A percentile compares a stretch with the other conserved stretches of the same genome.
These are phyloP conservation scores for Adansonia gregorii DNA, from an alignment of 441 rosid species.

Conservation along the genomic window DNA sequence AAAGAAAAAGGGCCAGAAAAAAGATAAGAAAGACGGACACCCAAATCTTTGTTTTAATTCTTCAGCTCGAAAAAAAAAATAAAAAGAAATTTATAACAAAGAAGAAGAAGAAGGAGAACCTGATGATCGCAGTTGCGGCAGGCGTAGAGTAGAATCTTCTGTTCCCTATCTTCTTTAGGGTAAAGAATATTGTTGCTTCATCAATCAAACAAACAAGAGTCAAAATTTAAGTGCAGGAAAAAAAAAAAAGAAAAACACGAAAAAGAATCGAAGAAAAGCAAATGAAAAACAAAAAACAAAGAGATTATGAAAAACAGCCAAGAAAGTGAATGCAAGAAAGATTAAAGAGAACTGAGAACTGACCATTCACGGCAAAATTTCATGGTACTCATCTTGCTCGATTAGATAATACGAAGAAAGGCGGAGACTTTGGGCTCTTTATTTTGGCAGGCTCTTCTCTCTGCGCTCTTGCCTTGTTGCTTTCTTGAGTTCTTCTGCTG, in stretches of 20 bases:
- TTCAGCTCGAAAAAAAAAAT: not conserved
- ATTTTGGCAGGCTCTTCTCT: not conserved
- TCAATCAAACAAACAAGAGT: constrained; percentile 22
- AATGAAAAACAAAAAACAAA: not conserved
- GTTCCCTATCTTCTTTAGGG: constrained; percentile 76
- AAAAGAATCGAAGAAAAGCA: not conserved
- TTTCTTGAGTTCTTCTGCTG: not conserved
- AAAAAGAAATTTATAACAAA: not conserved
- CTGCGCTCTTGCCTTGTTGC: not conserved
- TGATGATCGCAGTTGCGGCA: constrained; percentile 96
- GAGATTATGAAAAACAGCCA: not conserved
- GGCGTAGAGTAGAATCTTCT: constrained; percentile 74
- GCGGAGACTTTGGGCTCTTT: not conserved
- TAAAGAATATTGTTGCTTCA: constrained; percentile 80
- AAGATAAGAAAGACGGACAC: not conserved
- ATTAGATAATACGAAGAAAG: not conserved
- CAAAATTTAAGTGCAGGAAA: not conserved
- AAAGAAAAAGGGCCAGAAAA: not conserved
- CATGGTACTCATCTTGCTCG: constrained; percentile 80
- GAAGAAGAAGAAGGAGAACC: constrained; percentile 37
- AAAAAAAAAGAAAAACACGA: too few relatives aligned
- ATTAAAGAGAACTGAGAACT: not conserved
- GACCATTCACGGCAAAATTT: constrained; percentile 90
- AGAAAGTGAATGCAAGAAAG: not conserved
- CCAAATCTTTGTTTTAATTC: not conserved